Conservation (phyloP, 345 rosid species). For the Cochlearia excelsa region DNA sequence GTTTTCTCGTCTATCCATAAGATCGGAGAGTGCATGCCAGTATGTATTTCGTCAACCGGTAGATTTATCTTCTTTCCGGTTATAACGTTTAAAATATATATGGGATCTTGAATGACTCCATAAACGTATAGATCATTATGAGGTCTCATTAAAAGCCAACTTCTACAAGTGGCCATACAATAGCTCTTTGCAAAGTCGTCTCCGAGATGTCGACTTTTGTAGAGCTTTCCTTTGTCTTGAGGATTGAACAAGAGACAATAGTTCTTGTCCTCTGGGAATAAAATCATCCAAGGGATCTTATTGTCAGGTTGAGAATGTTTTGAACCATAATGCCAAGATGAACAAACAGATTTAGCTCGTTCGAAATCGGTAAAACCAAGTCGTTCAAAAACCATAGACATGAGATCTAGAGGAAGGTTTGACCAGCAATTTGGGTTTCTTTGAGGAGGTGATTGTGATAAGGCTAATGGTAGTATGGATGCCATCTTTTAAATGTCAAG, state of each 20-base stretch:
- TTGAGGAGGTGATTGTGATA: too few relatives aligned
- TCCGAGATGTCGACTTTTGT: neutral
- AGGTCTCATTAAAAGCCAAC: conserved; percentile 13
- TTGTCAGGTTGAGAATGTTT: neutral
- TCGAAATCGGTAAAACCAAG: too few relatives aligned
- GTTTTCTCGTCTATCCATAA: neutral
- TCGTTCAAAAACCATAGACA: too few relatives aligned
- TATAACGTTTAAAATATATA: neutral
- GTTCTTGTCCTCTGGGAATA: neutral
- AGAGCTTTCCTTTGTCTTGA: neutral
- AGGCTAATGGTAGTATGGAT: too few relatives aligned
- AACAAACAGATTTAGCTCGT: neutral
- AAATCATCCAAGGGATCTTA: neutral
- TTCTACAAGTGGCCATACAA: neutral
- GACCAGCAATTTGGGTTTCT: too few relatives aligned
- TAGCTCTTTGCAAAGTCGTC: neutral
- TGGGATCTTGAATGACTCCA: too few relatives aligned
- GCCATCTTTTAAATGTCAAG: too few relatives aligned
- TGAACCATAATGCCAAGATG: neutral
- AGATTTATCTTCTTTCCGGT: neutral
- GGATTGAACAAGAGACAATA: neutral
- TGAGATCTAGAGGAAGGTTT: too few relatives aligned
- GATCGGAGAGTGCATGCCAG: too few relatives aligned
- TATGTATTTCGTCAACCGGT: too few relatives aligned
- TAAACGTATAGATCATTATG: too few relatives aligned